Conservation (phyloP, 768 basidiomycete species). For the Pleurotus salmoneostramineus region DNA sequence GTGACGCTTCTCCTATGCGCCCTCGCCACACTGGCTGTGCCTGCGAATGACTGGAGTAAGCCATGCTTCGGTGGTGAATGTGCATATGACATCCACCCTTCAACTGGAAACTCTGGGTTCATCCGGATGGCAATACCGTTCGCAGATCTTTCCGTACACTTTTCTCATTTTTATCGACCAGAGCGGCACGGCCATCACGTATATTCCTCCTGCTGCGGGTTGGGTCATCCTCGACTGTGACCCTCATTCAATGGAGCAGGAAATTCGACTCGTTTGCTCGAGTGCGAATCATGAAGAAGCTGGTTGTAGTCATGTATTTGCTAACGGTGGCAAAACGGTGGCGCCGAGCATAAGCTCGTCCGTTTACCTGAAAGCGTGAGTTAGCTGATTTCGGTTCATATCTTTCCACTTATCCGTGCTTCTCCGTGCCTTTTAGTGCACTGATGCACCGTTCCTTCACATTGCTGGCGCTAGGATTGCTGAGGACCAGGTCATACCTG, state of each 20-base stretch:
- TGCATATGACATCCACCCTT: not conserved
- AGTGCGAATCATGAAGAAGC: not conserved
- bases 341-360: not conserved
- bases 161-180: not conserved
- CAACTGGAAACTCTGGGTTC: constrained; percentile 10
- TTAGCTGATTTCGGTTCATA: not conserved
- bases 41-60: not conserved
- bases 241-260: constrained; percentile 20
- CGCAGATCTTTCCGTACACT: not conserved
- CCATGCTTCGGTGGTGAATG: constrained; percentile 4
- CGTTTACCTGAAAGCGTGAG: constrained; percentile 1
- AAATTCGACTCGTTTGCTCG: constrained; percentile 27
- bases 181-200: constrained; percentile 16
- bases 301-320: not conserved
- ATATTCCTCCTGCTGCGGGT: constrained; percentile 27
- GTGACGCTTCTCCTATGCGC: too few species aligned
- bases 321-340: not conserved
- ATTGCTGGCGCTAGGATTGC: not conserved
- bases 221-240: constrained; percentile 34
- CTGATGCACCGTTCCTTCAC: not conserved
- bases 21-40: not conserved
- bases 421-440: not conserved
- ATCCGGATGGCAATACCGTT: constrained; percentile 3
- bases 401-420: not conserved
- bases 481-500: not conserved